phyloP scores from a whole-genome alignment of 768 basidiomycete species.

The Kwoniella dendrophila region DNA sequence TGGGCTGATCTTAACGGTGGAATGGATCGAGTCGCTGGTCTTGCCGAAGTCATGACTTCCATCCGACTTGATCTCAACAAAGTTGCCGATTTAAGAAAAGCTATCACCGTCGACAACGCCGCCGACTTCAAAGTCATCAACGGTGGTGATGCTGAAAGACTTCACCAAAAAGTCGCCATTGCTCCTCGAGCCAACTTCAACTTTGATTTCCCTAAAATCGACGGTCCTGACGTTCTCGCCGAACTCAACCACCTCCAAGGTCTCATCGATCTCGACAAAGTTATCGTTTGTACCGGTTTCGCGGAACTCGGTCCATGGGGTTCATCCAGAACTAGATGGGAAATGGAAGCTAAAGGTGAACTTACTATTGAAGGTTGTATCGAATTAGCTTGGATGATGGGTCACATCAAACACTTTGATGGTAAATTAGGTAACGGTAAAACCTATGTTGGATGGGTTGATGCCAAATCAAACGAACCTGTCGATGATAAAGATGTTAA shows the following conservation, averaged over 20 bases:
- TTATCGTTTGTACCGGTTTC: slow-evolving; percentile 92
- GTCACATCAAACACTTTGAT: slow-evolving; percentile 97
- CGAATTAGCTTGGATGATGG: slow-evolving; percentile 99
- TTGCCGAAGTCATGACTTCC: slow-evolving; percentile 85
- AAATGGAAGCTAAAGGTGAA: slow-evolving; percentile 98
- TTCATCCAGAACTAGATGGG: slow-evolving; percentile 96
- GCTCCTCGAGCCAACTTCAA: slow-evolving; percentile 98
- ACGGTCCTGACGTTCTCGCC: slow-evolving; percentile 65
- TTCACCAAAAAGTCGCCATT: slow-evolving; percentile 87
- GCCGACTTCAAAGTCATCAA: slow-evolving; percentile 92
- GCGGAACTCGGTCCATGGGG: slow-evolving; percentile 99
- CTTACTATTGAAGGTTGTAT: slow-evolving; percentile 97
- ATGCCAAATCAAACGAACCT: slow-evolving; percentile 86
- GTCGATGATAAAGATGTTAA: slow-evolving; percentile 98
- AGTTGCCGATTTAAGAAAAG: slow-evolving; percentile 88
- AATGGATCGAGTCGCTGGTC: slow-evolving; percentile 94
- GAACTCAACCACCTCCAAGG: slow-evolving; percentile 80
- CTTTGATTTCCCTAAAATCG: slow-evolving; percentile 89
- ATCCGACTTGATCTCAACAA: slow-evolving; percentile 79
- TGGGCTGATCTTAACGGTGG: slow-evolving; percentile 99
- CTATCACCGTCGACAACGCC: slow-evolving; percentile 88
- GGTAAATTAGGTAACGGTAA: slow-evolving; percentile 91
- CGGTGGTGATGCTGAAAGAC: slow-evolving; percentile 86
- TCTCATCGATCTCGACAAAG: slow-evolving; percentile 91
- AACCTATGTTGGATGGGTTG: slow-evolving; percentile 97